A percentile compares a stretch with the other conserved stretches of the same genome.
Conservation (phyloP, 2,329 filamentous ascomycete genomes). For the Xylariaceae sp. region DNA sequence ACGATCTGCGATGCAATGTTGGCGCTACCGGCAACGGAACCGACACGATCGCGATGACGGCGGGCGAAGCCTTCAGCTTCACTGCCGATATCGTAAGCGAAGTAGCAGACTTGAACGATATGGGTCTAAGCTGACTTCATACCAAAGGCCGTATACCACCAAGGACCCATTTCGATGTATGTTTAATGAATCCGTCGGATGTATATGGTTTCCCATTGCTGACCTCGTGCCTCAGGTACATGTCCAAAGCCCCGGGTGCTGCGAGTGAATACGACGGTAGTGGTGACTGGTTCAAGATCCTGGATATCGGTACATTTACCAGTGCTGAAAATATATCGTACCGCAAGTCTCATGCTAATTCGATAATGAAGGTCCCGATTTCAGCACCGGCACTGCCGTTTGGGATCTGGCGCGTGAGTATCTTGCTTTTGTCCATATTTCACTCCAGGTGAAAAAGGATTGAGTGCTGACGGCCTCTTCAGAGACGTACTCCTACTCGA, state of each 20-base stretch:
- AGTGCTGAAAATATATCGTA: background rate
- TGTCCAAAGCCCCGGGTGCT: conserved; percentile 36
- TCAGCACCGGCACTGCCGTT: conserved; percentile 29
- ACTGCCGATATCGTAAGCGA: conserved; percentile 30
- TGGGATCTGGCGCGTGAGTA: conserved; percentile 33
- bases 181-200: background rate
- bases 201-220: background rate
- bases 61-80: conserved; percentile 37
- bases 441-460: background rate
- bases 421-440: background rate
- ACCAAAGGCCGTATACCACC: conserved; percentile 37
- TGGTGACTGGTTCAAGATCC: conserved; percentile 40
- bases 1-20: conserved; percentile 40
- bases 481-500: conserved; percentile 35
- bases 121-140: background rate
- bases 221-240: conserved; percentile 29
- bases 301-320: conserved; percentile 31
- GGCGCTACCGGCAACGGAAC: conserved; percentile 32
- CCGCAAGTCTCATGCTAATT: background rate
- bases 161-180: conserved; percentile 37
- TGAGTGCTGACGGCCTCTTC: background rate
- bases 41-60: conserved; percentile 33
- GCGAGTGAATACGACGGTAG: conserved; percentile 36
- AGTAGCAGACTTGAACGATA: background rate
- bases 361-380: conserved; percentile 29